Evolutionary conservation across 345 rosid species (phyloP).

Genomic region (Firmiana major): DNA sequence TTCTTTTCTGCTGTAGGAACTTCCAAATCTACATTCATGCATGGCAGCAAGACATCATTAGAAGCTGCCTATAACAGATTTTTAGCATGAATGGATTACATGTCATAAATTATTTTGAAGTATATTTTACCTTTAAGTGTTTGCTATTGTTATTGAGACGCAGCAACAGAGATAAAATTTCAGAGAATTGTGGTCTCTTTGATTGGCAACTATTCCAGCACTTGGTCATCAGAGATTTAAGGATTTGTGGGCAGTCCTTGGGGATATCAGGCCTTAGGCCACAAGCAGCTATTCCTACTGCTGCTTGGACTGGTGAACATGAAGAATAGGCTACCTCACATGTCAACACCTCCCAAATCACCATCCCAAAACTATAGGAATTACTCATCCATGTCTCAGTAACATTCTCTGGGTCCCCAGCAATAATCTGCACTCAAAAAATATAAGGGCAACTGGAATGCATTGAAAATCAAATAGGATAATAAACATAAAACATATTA

Average conservation of each 20-base stretch:
- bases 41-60: background rate
- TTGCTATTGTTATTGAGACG: conserved; percentile 41
- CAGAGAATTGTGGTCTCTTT: conserved; percentile 75
- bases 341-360: conserved; percentile 91
- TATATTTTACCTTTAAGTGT: conserved; percentile 35
- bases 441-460: background rate
- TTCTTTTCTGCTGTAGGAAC: conserved; percentile 10
- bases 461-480: background rate
- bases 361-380: conserved; percentile 92
- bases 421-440: conserved; percentile 66
- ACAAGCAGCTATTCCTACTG: conserved; percentile 95
- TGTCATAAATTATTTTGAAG: conserved; percentile 8
- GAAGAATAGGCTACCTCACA: conserved; percentile 86
- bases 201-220: conserved; percentile 85
- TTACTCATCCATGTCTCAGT: conserved; percentile 98
- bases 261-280: conserved; percentile 93
- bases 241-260: conserved; percentile 76
- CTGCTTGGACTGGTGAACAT: conserved; percentile 95
- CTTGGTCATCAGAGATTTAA: conserved; percentile 65
- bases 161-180: conserved; percentile 51
- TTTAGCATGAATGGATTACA: conserved; percentile 8
- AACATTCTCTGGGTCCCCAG: conserved; percentile 89
- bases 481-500: background rate
- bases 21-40: conserved; percentile 5
- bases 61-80: background rate